Evolutionary conservation across 129 eudicot genomes (phyloP).

Genomic region (Oenanthe sinensis): DNA sequence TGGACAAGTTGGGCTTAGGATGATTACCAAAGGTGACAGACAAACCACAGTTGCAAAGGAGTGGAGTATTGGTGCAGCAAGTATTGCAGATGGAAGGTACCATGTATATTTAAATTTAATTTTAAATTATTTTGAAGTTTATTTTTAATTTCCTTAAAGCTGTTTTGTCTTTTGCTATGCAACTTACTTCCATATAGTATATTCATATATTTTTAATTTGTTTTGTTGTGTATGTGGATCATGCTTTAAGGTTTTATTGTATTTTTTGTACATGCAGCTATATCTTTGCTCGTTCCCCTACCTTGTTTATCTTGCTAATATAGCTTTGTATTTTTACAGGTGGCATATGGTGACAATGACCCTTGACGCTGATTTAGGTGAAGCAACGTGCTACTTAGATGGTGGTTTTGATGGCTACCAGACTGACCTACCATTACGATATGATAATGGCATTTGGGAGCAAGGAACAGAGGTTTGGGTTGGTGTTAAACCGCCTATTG

Average conservation of each 20-base stretch:
- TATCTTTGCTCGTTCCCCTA: background rate
- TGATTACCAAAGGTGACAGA: constrained; percentile 86
- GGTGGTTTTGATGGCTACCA: constrained; percentile 92
- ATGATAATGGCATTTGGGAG: constrained; percentile 72
- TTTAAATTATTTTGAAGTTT: background rate
- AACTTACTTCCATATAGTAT: background rate
- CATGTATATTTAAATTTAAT: background rate
- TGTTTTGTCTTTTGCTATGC: background rate
- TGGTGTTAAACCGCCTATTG: constrained; percentile 86
- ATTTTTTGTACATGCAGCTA: background rate
- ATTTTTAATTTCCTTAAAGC: background rate
- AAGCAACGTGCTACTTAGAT: constrained; percentile 87
- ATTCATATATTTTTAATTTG: background rate
- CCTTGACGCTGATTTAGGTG: constrained; percentile 90
- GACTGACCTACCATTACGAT: constrained; percentile 61
- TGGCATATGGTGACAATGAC: constrained; percentile 96
- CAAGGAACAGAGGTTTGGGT: constrained; percentile 91
- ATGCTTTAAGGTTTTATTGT: background rate
- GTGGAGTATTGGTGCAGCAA: constrained; percentile 86
- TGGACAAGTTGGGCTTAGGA: constrained; percentile 92
- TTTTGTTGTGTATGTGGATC: background rate
- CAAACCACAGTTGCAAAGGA: constrained; percentile 79
- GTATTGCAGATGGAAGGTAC: constrained; percentile 99
- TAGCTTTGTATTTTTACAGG: constrained; percentile 33
- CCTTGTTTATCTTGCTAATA: background rate